Percentiles rank a stretch among this genome's conserved stretches.
phyloP scores from a whole-genome alignment of 2,329 filamentous ascomycete species.

The Cercospora canescens region DNA sequence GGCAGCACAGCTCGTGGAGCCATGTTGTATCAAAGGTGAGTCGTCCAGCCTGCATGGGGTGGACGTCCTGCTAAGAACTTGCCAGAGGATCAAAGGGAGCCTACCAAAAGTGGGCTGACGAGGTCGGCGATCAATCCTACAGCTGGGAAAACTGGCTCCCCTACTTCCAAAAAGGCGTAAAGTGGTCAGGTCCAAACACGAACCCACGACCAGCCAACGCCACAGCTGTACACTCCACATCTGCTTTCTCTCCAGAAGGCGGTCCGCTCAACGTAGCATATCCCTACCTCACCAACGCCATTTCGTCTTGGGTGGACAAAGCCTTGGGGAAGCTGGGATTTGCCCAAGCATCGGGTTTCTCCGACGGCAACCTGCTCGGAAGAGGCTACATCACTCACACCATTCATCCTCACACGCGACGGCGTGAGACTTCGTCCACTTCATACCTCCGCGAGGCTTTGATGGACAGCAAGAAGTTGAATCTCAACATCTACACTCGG shows the following conservation, averaged over 20 bases:
- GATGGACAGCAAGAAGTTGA: neutral
- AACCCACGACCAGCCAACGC: conserved; percentile 13
- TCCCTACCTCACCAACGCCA: conserved; percentile 15
- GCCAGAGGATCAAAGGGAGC: conserved; percentile 33
- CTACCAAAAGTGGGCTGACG: conserved; percentile 39
- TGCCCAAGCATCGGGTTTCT: conserved; percentile 10
- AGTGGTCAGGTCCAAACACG: conserved; percentile 1
- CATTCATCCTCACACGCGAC: neutral
- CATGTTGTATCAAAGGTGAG: neutral
- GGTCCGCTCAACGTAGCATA: conserved; percentile 14
- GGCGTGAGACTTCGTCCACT: neutral
- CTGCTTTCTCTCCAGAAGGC: neutral
- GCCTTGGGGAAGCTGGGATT: conserved; percentile 15
- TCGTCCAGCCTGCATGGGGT: neutral
- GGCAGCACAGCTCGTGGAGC: neutral
- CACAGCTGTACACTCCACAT: neutral
- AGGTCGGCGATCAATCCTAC: conserved; percentile 37
- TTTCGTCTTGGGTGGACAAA: neutral
- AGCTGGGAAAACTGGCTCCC: conserved; percentile 32
- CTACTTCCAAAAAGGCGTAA: conserved; percentile 18
- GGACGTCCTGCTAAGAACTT: neutral
- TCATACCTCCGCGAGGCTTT: conserved; percentile 16
- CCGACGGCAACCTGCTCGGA: conserved; percentile 6
- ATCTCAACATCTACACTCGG: conserved; percentile 15
- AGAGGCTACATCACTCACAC: neutral